Percentiles rank a stretch among this genome's conserved stretches.
Conservation (phyloP, 148 eudicot genomes). For the Camellia granthamiana region DNA sequence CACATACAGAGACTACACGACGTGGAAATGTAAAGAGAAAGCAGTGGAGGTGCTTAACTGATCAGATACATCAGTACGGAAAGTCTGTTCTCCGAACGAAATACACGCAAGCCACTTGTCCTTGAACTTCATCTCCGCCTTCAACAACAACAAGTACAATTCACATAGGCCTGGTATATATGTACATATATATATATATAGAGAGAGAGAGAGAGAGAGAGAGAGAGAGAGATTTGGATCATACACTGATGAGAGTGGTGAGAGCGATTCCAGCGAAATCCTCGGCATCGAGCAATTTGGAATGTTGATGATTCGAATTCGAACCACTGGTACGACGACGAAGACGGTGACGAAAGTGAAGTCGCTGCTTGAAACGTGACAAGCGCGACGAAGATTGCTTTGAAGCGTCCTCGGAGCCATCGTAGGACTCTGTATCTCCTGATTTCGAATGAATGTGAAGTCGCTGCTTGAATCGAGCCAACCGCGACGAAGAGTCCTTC, state of each 20-base stretch:
- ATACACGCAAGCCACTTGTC: conserved; percentile 94
- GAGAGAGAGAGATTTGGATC: background rate
- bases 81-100: conserved; percentile 89
- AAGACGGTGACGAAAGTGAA: conserved; percentile 32
- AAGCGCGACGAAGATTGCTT: conserved; percentile 31
- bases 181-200: too few species aligned
- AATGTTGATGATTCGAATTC: background rate
- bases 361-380: conserved; percentile 24
- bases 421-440: too few species aligned
- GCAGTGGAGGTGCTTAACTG: conserved; percentile 42
- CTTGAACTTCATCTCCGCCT: conserved; percentile 90
- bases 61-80: conserved; percentile 69
- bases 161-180: background rate
- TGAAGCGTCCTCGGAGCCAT: conserved; percentile 15
- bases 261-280: conserved; percentile 93
- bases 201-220: too few species aligned
- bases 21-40: too few species aligned
- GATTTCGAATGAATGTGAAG: conserved; percentile 28
- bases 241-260: conserved; percentile 52
- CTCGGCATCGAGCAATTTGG: conserved; percentile 41
- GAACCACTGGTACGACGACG: conserved; percentile 1
- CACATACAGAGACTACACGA: too few species aligned
- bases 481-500: conserved; percentile 31
- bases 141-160: background rate
- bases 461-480: conserved; percentile 33